phyloP scores from a whole-genome alignment of 2,329 filamentous ascomycete species.

The Beauveria rudraprayagi region DNA sequence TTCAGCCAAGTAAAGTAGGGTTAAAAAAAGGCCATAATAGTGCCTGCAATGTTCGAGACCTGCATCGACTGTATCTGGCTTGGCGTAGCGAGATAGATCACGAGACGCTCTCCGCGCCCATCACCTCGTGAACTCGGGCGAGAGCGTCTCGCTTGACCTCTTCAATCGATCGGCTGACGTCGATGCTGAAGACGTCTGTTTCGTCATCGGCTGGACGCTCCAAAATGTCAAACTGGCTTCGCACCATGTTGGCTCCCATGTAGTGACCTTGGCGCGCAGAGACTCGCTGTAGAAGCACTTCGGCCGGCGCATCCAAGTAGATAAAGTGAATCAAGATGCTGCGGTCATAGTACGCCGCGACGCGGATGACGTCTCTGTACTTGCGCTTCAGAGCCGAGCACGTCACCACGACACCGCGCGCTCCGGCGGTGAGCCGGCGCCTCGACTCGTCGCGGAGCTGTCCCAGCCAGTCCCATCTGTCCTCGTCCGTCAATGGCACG shows the following conservation, averaged over 20 bases:
- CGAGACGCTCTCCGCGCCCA: constrained; percentile 25
- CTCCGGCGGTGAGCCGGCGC: constrained; percentile 45
- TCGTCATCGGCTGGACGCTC: constrained; percentile 70
- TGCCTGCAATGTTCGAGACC: background rate
- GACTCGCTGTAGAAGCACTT: constrained; percentile 68
- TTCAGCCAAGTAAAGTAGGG: background rate
- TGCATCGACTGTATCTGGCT: background rate
- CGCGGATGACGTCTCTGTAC: constrained; percentile 86
- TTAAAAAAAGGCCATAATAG: background rate
- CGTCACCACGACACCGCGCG: constrained; percentile 79
- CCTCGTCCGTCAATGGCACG: constrained; percentile 78
- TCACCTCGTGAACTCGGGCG: constrained; percentile 45
- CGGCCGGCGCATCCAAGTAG: constrained; percentile 73
- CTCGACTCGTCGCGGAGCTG: constrained; percentile 62
- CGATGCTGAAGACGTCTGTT: constrained; percentile 62
- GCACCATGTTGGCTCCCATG: constrained; percentile 94
- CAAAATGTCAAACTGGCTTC: constrained; percentile 82
- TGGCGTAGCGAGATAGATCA: background rate
- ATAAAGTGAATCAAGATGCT: constrained; percentile 83
- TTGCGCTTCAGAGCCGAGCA: constrained; percentile 96
- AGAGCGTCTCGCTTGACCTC: constrained; percentile 55
- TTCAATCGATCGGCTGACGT: constrained; percentile 52
- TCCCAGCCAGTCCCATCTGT: constrained; percentile 97
- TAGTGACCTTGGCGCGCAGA: constrained; percentile 72
- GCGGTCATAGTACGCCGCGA: constrained; percentile 67